Evolutionary conservation across 1,284 basidiomycete species (phyloP), one percentile per base, ranked within the genome.

Genomic region (Ceratobasidium sp.): DNA sequence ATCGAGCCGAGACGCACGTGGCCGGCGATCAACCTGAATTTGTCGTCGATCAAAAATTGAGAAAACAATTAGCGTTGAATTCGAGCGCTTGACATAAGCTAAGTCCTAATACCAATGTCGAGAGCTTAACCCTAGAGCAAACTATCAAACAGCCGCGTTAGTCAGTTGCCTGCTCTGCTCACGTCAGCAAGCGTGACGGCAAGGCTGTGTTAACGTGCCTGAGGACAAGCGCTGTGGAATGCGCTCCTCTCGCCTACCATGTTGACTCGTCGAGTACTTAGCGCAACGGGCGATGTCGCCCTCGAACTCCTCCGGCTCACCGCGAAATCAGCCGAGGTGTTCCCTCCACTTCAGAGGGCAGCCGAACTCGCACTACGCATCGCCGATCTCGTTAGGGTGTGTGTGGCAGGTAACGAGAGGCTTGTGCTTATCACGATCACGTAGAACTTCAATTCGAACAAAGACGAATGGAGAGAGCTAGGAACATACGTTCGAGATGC

Each of bases 271-370:
- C 52, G 20, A 15, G 20, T 23, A 6, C 52, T 54, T 9, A 54
- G n/a, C n/a, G 23, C 52, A 23, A 64, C 61, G 6, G 61, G 40
- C 13, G 61, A n/a, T 10, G 61, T 44, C 38, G 61, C 61, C 9
- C 40, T 64, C 3, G 26, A 64, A 33, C 61, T 64, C 26, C 61
- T 64, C 10, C 38, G 61, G 6, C 20, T 44, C 1, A 64, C 17
- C 33, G 61, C 61, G 1, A 26, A n/a, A 3, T 64, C 61, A 6
- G 40, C 61, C 1, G 61, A 64, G 20, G 40, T n/a, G 6, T 46
- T 64, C 44, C 61, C 61, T 23, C 61, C 61, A 1, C 61, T 64
- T 20, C 26, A 64, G 13, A 64, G 52, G 40, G 44, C 33, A 33
- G 33, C 48, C 40, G 23, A 26, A 42, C 17, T 13, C 48, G 46